Conservation (phyloP, 352 stramenopile genomes). For the Thalassiosira ordinaria region DNA sequence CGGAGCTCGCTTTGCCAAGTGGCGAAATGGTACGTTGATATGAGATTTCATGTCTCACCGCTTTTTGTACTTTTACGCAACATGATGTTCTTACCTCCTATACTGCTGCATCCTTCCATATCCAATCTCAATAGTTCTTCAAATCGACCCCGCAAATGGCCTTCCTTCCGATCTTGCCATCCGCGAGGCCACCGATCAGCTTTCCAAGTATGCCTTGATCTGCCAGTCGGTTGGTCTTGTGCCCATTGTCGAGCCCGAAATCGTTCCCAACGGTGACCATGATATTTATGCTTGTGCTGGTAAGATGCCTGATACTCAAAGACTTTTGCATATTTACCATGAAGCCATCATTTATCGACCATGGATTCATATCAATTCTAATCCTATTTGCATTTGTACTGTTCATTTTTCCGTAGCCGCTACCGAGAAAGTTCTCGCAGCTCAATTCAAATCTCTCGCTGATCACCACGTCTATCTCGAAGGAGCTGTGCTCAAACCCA, state of each 20-base stretch:
- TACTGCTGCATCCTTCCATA: neutral
- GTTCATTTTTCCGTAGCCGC: too few relatives aligned
- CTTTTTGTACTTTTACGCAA: too few relatives aligned
- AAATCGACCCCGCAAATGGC: neutral
- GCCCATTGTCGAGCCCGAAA: neutral
- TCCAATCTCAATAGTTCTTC: neutral
- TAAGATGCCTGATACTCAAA: too few relatives aligned
- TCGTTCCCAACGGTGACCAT: neutral
- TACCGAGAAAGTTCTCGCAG: neutral
- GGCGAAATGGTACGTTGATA: constrained; percentile 1
- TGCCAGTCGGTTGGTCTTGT: neutral
- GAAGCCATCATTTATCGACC: too few relatives aligned
- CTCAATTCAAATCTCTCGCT: neutral
- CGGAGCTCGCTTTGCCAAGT: neutral
- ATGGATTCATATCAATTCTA: too few relatives aligned
- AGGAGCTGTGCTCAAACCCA: neutral
- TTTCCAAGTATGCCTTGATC: neutral
- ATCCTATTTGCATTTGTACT: too few relatives aligned
- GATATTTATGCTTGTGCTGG: constrained; percentile 1
- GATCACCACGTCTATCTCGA: neutral
- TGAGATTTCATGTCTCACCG: too few relatives aligned
- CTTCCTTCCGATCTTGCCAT: neutral
- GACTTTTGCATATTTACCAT: too few relatives aligned
- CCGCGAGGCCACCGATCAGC: neutral
- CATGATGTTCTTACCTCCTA: neutral